Conservation (phyloP, 108 stramenopile genomes). For the Discostella stelligeroides region DNA sequence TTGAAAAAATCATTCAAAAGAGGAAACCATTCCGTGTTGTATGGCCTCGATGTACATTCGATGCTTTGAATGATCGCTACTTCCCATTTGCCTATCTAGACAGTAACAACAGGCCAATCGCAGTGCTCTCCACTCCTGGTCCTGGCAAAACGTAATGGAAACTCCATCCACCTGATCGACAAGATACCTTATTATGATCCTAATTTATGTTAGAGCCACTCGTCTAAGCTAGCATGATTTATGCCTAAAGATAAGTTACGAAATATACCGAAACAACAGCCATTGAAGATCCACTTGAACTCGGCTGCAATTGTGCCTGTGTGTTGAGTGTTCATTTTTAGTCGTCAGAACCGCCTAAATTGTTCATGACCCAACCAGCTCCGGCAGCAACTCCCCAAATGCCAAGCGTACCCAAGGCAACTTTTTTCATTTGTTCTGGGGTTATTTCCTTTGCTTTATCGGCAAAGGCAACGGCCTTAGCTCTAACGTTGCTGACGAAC, state of each 20-base stretch:
- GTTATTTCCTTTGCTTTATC: conserved; percentile 42
- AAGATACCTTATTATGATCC: no score
- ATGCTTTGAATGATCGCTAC: conserved; percentile 68
- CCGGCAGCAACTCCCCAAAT: conserved; percentile 64
- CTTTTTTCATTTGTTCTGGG: conserved; percentile 55
- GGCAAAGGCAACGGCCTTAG: conserved; percentile 37
- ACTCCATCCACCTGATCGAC: no score
- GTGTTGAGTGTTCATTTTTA: background rate
- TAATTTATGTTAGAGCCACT: no score
- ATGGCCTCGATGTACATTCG: conserved; percentile 77
- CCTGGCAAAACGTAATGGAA: no score
- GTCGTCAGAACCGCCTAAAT: conserved; percentile 37
- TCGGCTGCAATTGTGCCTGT: background rate
- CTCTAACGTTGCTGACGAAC: conserved; percentile 21
- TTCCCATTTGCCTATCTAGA: conserved; percentile 66
- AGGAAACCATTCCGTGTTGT: conserved; percentile 68
- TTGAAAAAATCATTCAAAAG: conserved; percentile 65
- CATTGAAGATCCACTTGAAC: background rate
- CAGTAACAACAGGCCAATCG: background rate
- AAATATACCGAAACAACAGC: background rate
- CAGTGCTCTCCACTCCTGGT: background rate
- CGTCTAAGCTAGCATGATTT: no score
- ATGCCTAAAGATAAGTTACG: no score
- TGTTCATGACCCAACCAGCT: conserved; percentile 56
- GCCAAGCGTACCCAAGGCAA: conserved; percentile 58